Evolutionary conservation across 805 yeast species (phyloP).

Genomic region (Saturnispora quitensis): DNA sequence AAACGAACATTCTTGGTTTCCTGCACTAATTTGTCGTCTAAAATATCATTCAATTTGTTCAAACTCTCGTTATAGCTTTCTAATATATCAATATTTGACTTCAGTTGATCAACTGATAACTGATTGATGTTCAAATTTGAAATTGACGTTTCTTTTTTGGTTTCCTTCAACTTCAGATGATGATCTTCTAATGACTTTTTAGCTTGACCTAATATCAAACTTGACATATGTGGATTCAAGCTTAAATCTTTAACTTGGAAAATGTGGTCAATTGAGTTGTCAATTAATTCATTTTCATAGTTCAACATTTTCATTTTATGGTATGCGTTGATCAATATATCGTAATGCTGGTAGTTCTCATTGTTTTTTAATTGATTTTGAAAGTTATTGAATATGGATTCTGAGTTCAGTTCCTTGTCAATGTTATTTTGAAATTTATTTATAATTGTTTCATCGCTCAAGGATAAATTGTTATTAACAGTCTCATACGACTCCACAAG

Average conservation of each 20-base stretch:
- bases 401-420: slow-evolving; percentile 2
- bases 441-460: slow-evolving; percentile 5
- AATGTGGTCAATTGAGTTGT: slow-evolving; percentile 10
- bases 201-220: slow-evolving; percentile 8
- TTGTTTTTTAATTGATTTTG: slow-evolving; percentile 1
- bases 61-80: slow-evolving; percentile 18
- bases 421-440: slow-evolving; percentile 4
- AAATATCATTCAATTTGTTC: slow-evolving; percentile 10
- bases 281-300: not conserved
- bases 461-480: slow-evolving; percentile 7
- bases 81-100: slow-evolving; percentile 13
- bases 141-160: slow-evolving; percentile 4
- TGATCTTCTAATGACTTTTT: slow-evolving; percentile 9
- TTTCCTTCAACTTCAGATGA: not conserved
- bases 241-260: slow-evolving; percentile 12
- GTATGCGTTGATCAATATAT: slow-evolving; percentile 11
- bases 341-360: slow-evolving; percentile 8
- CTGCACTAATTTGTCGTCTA: slow-evolving; percentile 18
- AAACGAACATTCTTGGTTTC: slow-evolving; percentile 14
- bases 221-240: slow-evolving; percentile 10
- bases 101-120: slow-evolving; percentile 13
- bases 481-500: slow-evolving; percentile 17
- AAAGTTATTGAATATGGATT: slow-evolving; percentile 4
- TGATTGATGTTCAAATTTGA: slow-evolving; percentile 12
- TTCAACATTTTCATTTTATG: slow-evolving; percentile 6